Evolutionary conservation across 2,329 filamentous ascomycete genomes (phyloP).

Genomic region (Rhinocladiella mackenziei): DNA sequence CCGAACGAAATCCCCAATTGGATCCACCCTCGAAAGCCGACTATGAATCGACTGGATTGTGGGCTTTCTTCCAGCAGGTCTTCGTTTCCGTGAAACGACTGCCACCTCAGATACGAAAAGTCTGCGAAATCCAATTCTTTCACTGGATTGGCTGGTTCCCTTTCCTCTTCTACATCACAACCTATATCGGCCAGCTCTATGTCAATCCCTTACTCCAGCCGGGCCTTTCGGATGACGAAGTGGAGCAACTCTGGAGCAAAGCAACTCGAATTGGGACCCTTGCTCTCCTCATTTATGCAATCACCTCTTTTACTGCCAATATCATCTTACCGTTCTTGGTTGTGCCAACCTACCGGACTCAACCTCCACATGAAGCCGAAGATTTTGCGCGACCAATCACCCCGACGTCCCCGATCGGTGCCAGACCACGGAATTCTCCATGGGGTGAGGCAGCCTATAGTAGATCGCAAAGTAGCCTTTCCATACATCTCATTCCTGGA

Average conservation of each 20-base stretch:
- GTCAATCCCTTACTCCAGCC: slow-evolving; percentile 78
- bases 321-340: slow-evolving; percentile 82
- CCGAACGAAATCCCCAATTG: slow-evolving; percentile 73
- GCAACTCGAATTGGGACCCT: slow-evolving; percentile 85
- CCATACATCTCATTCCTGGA: slow-evolving; percentile 1
- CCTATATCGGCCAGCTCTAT: slow-evolving; percentile 90
- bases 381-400: slow-evolving; percentile 11
- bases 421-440: slow-evolving; percentile 14
- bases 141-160: slow-evolving; percentile 97
- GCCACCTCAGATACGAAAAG: slow-evolving; percentile 74
- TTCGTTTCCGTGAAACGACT: slow-evolving; percentile 71
- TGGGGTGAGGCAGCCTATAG: slow-evolving; percentile 10
- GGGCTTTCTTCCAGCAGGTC: slow-evolving; percentile 76
- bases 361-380: slow-evolving; percentile 3
- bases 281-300: slow-evolving; percentile 80
- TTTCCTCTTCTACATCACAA: slow-evolving; percentile 91
- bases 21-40: slow-evolving; percentile 60
- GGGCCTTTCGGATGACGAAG: slow-evolving; percentile 68
- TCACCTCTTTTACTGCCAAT: slow-evolving; percentile 77
- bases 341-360: slow-evolving; percentile 64
- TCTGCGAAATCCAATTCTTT: slow-evolving; percentile 78
- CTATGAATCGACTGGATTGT: slow-evolving; percentile 55
- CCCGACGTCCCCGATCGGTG: slow-evolving; percentile 16
- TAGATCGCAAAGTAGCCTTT: slow-evolving; percentile 22
- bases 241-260: slow-evolving; percentile 75